Conservation (phyloP, 805 yeast genomes). For the Geotrichum ghanense region DNA sequence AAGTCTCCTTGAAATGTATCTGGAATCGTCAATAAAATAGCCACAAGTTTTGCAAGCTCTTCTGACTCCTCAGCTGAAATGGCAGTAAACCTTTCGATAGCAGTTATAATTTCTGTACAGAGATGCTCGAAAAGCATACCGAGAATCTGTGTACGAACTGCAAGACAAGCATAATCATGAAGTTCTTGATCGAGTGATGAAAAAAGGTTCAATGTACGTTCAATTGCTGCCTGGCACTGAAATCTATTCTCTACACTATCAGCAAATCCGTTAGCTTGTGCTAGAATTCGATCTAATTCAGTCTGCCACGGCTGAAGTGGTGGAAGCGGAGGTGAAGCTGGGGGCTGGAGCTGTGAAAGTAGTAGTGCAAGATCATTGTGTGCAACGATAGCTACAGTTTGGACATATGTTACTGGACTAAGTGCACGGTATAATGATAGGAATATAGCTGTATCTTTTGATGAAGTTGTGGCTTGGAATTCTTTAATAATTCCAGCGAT, state of each 20-base stretch:
- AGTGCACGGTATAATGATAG: constrained; percentile 17
- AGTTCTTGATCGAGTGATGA: constrained; percentile 7
- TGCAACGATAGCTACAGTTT: constrained; percentile 4
- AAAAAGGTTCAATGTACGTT: constrained; percentile 9
- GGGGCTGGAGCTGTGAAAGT: constrained; percentile 5
- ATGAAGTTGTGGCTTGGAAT: neutral
- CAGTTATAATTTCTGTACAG: constrained; percentile 13
- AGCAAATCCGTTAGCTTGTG: constrained; percentile 12
- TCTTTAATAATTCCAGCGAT: neutral
- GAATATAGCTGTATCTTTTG: constrained; percentile 7
- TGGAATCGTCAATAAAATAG: constrained; percentile 9
- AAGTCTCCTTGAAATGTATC: constrained; percentile 5
- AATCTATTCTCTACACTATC: constrained; percentile 11
- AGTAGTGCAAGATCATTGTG: constrained; percentile 13
- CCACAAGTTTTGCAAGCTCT: constrained; percentile 14
- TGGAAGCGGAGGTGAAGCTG: constrained; percentile 5
- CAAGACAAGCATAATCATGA: constrained; percentile 8
- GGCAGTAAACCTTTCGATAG: constrained; percentile 16
- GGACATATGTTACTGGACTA: constrained; percentile 10
- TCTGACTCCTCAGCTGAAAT: constrained; percentile 22
- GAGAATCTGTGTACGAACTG: constrained; percentile 8
- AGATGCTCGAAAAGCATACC: constrained; percentile 19
- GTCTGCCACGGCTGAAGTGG: constrained; percentile 4
- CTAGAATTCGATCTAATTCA: constrained; percentile 5
- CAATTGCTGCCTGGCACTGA: constrained; percentile 13